These are phyloP conservation scores for California macrophylla DNA, from an alignment of 441 rosid species.

Conservation along the genomic window DNA sequence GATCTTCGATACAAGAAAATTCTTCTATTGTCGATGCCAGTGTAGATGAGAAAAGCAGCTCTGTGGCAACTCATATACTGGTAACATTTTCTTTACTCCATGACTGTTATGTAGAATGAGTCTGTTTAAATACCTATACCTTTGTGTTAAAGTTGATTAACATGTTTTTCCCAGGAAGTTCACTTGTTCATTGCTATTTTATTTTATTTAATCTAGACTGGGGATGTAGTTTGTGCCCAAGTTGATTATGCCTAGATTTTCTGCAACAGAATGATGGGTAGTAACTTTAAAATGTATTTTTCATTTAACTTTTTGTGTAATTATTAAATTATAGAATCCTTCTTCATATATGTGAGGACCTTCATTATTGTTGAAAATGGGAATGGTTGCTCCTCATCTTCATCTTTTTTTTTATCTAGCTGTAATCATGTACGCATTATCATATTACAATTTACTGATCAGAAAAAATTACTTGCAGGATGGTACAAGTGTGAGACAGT, in stretches of 20 bases:
- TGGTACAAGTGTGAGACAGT: slow-evolving; percentile 41
- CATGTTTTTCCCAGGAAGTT: neutral
- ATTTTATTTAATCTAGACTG: neutral
- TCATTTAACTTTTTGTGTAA: neutral
- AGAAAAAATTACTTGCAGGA: slow-evolving; percentile 37
- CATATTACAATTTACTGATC: slow-evolving; percentile 6
- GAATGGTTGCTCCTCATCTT: neutral
- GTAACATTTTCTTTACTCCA: slow-evolving; percentile 27
- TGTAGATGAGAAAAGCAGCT: slow-evolving; percentile 26
- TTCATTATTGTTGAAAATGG: neutral
- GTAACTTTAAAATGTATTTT: neutral
- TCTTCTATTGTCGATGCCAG: slow-evolving; percentile 19
- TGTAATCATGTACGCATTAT: neutral
- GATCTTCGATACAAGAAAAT: slow-evolving; percentile 25
- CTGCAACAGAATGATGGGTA: neutral
- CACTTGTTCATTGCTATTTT: neutral
- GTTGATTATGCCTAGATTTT: neutral
- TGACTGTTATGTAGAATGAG: slow-evolving; percentile 4
- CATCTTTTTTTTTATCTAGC: neutral
- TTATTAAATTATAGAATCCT: neutral
- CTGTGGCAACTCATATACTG: slow-evolving; percentile 27
- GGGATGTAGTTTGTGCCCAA: neutral
- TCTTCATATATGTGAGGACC: too few species aligned
- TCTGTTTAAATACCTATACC: neutral
- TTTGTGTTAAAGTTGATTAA: neutral